Evolutionary conservation across 306 rosid species (phyloP).

Genomic region (Oxytropis ochrocephala): DNA sequence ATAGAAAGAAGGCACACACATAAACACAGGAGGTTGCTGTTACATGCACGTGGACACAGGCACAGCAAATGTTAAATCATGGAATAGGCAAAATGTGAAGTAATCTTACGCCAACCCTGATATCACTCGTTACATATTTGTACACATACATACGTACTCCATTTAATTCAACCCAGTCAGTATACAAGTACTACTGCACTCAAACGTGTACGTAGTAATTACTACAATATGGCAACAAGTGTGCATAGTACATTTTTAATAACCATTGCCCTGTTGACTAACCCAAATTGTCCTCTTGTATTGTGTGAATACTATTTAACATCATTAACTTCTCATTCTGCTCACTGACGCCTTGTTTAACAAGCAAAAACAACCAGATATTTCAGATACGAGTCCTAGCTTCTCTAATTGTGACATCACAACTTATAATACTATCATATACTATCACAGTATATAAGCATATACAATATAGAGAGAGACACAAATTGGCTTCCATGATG

Average conservation of each 20-base stretch:
- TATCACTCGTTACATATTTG: slow-evolving; percentile 4
- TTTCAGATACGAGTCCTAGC: background rate
- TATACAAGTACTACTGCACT: background rate
- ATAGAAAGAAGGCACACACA: too few species aligned
- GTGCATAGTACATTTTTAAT: background rate
- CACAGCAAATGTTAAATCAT: slow-evolving; percentile 4
- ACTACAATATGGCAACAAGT: background rate
- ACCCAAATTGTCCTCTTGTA: background rate
- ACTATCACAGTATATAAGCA: background rate
- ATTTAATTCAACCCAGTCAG: background rate
- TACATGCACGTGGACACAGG: slow-evolving; percentile 20
- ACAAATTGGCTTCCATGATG: background rate
- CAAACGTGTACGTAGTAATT: background rate
- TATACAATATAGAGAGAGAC: background rate
- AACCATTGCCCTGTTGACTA: slow-evolving; percentile 3
- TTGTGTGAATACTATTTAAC: background rate
- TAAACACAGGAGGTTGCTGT: background rate
- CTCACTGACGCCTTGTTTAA: slow-evolving; percentile 33
- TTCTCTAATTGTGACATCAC: slow-evolving; percentile 18
- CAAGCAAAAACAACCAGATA: slow-evolving; percentile 24
- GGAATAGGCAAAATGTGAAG: background rate
- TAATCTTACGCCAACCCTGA: slow-evolving; percentile 23
- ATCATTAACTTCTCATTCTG: background rate
- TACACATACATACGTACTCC: background rate
- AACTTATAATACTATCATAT: too few species aligned